A percentile compares a stretch with the other conserved stretches of the same genome.
phyloP scores from a whole-genome alignment of 805 yeast genomes.

The Kluyveromyces dobzhanskii region DNA sequence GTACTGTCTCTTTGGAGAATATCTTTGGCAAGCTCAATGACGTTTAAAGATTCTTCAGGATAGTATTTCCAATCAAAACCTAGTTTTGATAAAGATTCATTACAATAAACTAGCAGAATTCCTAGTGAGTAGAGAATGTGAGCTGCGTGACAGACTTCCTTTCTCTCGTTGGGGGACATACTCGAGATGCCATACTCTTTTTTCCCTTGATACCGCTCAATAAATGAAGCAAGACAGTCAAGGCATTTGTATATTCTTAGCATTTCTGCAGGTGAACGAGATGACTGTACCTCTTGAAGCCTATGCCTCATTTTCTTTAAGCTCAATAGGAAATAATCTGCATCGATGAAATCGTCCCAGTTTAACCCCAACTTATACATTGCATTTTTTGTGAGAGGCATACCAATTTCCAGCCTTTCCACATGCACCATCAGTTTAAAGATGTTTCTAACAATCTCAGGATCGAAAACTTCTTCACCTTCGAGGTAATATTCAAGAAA shows the following conservation, averaged over 20 bases:
- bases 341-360: constrained; percentile 2
- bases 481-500: not conserved
- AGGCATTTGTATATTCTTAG: not conserved
- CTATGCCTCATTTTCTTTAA: not conserved
- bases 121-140: not conserved
- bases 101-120: not conserved
- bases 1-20: not conserved
- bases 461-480: not conserved
- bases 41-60: constrained; percentile 2
- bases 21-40: not conserved
- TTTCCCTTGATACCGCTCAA: not conserved
- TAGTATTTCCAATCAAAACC: constrained; percentile 2
- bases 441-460: not conserved
- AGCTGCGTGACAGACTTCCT: constrained; percentile 1
- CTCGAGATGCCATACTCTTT: not conserved
- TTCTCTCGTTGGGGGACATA: not conserved
- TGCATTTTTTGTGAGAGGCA: not conserved
- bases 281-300: not conserved
- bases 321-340: not conserved
- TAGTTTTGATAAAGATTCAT: not conserved
- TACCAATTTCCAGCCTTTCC: not conserved
- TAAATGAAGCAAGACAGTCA: not conserved
- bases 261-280: not conserved
- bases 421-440: not conserved
- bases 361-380: not conserved